Conservation (phyloP, 108 stramenopile species). For the Discostella stelligeroides region DNA sequence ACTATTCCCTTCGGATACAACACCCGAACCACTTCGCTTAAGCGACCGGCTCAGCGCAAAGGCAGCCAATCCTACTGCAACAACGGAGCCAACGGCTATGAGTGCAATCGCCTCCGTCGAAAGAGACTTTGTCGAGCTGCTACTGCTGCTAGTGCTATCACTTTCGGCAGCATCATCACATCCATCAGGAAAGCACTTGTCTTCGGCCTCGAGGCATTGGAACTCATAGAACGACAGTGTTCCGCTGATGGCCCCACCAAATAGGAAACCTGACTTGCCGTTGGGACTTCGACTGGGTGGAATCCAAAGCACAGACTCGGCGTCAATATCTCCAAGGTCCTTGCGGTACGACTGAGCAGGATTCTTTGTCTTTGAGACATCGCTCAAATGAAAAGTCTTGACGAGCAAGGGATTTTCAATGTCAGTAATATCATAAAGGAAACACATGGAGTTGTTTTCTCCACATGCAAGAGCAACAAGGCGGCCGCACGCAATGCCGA, state of each 20-base stretch:
- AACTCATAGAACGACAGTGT: constrained; percentile 39
- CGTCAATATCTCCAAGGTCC: constrained; percentile 35
- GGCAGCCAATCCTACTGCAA: too few species aligned
- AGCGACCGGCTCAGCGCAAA: too few species aligned
- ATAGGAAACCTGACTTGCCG: constrained; percentile 32
- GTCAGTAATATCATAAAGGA: constrained; percentile 38
- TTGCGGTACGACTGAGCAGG: constrained; percentile 28
- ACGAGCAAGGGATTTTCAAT: neutral
- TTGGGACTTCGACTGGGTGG: constrained; percentile 14
- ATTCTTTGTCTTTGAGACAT: constrained; percentile 14
- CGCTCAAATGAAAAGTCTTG: constrained; percentile 31
- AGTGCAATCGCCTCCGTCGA: too few species aligned
- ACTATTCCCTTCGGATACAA: too few species aligned
- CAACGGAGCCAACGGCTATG: too few species aligned
- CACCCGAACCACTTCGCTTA: too few species aligned
- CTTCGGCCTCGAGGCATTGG: constrained; percentile 10
- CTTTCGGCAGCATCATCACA: too few species aligned
- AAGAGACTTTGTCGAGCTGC: too few species aligned
- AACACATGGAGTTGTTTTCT: constrained; percentile 27
- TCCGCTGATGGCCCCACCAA: constrained; percentile 37
- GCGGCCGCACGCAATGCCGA: constrained; percentile 37
- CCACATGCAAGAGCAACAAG: constrained; percentile 12
- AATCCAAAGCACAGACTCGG: constrained; percentile 34
- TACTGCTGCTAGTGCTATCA: too few species aligned
- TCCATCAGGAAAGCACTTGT: too few species aligned